Base-by-base conservation (phyloP, 179 eudicot genomes). In the Vitellaria paradoxa region DNA sequence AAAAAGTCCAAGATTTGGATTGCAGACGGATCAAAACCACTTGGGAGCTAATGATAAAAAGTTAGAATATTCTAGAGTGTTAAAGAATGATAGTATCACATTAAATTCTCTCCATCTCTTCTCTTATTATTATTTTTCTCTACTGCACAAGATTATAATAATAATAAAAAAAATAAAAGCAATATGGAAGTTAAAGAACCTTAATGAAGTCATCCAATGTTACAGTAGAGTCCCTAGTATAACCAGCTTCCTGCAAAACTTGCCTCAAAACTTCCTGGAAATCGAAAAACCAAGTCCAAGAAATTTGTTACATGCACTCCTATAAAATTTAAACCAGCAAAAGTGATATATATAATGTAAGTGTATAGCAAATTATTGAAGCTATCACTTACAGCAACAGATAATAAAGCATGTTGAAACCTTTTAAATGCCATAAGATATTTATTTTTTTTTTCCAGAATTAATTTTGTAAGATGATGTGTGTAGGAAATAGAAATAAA, bases 221-320 rank as follows among this genome's bases (percentile, higher is more conserved):
- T 69, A 89, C 72, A 21, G 76, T 69, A 26, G 89, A 84, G 45
- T 89, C 89, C 66, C 61, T 81, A 9, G 83, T 70, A 75, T 87
- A 89, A 80, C 92, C 92, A 77, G 87, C 87, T 82, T 89, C 90
- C 74, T 65, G 75, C 81, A 89, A 71, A 66, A 89, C 86, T 76
- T 89, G 85, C 79, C 63, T 84, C 72, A 89, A 74, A 18, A 89
- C 89, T 65, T 87, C 89, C 92, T 89, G 74, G 63, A 72, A 61
- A 50, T 37, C 57, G 47, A 17, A 55, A 73, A 56, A 74, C 30
- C 23, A 26, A 50, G 23, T 45, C 24, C 23, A 59, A 63, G 5
- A 30, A 70, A 10, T 26, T 18, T 63, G 21, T 49, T 15, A 77
- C 49, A 70, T 12, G 37, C 37, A 42, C 7, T 40, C 18, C 24